Base-by-base conservation (phyloP, 768 basidiomycete genomes). In the Lactifluus volemus region DNA sequence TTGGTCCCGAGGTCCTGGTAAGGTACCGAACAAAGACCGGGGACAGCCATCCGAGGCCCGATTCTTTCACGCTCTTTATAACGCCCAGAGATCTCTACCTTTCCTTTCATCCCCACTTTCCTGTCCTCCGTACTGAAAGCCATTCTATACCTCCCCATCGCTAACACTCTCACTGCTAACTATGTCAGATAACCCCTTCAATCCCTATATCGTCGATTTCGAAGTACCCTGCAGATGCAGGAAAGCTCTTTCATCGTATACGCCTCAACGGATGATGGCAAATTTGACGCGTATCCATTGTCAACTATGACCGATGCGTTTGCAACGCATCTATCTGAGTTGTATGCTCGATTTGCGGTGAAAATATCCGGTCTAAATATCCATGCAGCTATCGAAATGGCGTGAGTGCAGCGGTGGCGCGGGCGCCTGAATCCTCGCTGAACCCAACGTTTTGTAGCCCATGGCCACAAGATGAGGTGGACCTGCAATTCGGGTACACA, bases 1-100 rank as follows among this genome's bases (percentile, higher is more conserved):
- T 2, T 52, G 60, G 45, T 50, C 60, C 55, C 55, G 45, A 17
- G 51, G 30, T 58, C 52, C 60, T 48, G 49, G 49, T 14, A 49
- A 55, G 52, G 52, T 14, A 55, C 49, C 49, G 29, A 61, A 63
- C 56, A 49, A 54, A 41, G 39, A 52, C 61, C 56, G 56, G 61
- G 61, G 44, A 63, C 61, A 45, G 61, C 61, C 51, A 44, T 38
- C 17, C 11, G 5, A 19, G 56, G 19, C 45, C 17, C 9, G 30
- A 48, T 45, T 19, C 50, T 49, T 25, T 48, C 52, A 14, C 52
- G 0, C 41, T 45, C 39, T 44, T 47, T 54, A 58, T 49, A 58
- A 58, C 56, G 52, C 61, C 21, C 39, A 34, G 36, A 41, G 48
- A 41, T 32, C 12, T n/a, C 15, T 25, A 15, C 38, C 38, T 36